Percentiles rank a stretch among this genome's conserved stretches.
Evolutionary conservation across 306 rosid species (phyloP).

Genomic region (Quercus aquifolioides): DNA sequence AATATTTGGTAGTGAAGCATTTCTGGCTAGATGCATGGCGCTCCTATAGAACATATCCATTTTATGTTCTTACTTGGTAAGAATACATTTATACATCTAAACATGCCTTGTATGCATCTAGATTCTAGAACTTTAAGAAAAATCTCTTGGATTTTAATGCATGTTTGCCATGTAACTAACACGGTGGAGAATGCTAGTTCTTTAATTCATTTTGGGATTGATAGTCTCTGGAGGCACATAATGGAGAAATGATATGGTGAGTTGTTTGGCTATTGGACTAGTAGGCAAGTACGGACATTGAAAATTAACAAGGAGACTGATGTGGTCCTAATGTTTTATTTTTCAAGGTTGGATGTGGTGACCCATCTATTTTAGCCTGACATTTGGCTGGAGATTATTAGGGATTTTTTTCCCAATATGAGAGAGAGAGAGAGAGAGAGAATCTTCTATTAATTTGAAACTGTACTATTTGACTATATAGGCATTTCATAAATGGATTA

Average conservation of each 20-base stretch:
- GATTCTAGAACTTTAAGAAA: neutral
- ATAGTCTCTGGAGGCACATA: neutral
- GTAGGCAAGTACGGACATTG: neutral
- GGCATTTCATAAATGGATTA: too few species aligned
- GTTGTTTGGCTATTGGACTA: neutral
- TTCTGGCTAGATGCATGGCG: neutral
- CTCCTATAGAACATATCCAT: neutral
- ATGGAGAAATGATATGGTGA: neutral
- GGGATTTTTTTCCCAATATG: too few species aligned
- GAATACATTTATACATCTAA: neutral
- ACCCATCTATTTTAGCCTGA: too few species aligned
- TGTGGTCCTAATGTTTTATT: too few species aligned
- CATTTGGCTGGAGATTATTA: too few species aligned
- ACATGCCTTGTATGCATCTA: neutral
- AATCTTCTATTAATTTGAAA: too few species aligned
- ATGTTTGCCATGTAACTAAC: neutral
- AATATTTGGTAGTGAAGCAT: slow-evolving; percentile 2
- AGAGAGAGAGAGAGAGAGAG: too few species aligned
- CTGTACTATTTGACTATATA: too few species aligned
- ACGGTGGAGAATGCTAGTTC: neutral
- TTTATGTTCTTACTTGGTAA: neutral
- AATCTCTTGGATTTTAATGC: neutral
- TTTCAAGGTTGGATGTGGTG: too few species aligned
- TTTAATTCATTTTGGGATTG: neutral
- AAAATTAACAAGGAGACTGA: too few species aligned